Evolutionary conservation across 2,329 filamentous ascomycete species (phyloP), one percentile per base, ranked within the genome.

Genomic region (Escovopsis sp.): DNA sequence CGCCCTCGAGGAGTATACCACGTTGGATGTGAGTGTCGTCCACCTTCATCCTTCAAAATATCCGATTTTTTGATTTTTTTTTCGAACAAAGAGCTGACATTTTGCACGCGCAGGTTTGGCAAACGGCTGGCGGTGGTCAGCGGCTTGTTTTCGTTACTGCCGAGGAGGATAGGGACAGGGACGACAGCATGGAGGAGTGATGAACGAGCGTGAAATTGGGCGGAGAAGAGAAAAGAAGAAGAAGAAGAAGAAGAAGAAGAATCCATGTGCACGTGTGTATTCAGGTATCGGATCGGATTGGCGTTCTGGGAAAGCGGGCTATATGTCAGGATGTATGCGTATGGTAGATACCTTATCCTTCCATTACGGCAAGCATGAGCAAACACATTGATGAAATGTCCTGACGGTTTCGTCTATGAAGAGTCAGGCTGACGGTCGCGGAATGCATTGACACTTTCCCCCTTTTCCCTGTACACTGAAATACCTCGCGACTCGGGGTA

Each of bases 1-100:
- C 51, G 82, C 88, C 18, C 71, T 98, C 58, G 82, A 94, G 48
- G 89, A 94, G 67, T 96, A 98, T 63, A 80, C 85, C 3, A 69
- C 75, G 50, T 66, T 94, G 47, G 84, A 94, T 68, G 91, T 96
- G 69, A 85, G 88, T 81, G 50, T 15, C 15, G 15, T 15, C 56
- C 26, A 11, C n/a, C 18, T 7, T 18, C 26, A 15, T 15, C 15
- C 15, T 15, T 15, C 15, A 15, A 15, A 15, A 26, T 12, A 11
- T 10, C 18, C 4, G 12, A 26, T 9, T 19, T 26, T 34, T n/a
- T n/a, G n/a, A n/a, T n/a, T n/a, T 15, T 15, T 15, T 15, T 15
- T 15, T 15, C 15, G 15, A 15, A 15, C 15, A 15, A 15, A 15
- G 23, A 41, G 26, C 40, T 36, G 36, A 33, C 19, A 19, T 49